Base-by-base conservation (phyloP, 148 eudicot genomes). In the Pouteria glomerata region DNA sequence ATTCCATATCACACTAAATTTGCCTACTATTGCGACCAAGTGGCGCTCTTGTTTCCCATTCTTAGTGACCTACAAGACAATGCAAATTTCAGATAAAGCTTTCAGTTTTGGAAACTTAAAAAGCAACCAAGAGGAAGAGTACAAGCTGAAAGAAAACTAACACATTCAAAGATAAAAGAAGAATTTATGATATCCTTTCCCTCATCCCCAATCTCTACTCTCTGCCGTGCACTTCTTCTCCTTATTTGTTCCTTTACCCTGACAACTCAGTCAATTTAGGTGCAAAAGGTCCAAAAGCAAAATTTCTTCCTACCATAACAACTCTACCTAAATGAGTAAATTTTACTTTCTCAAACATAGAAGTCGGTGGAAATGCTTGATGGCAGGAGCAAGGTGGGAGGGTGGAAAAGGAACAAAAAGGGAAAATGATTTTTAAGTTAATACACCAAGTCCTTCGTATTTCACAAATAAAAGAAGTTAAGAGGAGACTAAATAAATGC, bases 1-100 rank as follows among this genome's bases (percentile, higher is more conserved):
- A 64, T 89, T 86, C 98, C 98, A 94, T 70, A 94, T 89, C 44
- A 91, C 95, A 41, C 98, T 91, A 80, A 89, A 94, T 71, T 91
- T 94, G 62, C 98, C 97, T 4, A 88, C 96, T 3, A 90, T 82
- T 24, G 93, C 96, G 23, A 95, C 98, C 24, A 91, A 71, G 82
- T 95, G 97, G 12, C 97, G 90, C 72, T 95, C 98, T 77, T 95
- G 97, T 71, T 86, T 91, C 31, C 98, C 98, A 34, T 80, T 78
- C 75, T 95, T 97, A 0, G 98, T 95, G 10, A 95, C 98, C 98
- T 95, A 18, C 74, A 74, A 67, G 35, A 63, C 12, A 51, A 56
- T 3, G 37, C 19, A 1, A 19, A 44, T 66, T 35, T 29, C n/a
- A 71, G 41, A 70, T 27, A 11, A 42, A 57, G 31, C 35, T 26